phyloP scores from a whole-genome alignment of 2,329 filamentous ascomycete genomes.

The Cadophora sp. region DNA sequence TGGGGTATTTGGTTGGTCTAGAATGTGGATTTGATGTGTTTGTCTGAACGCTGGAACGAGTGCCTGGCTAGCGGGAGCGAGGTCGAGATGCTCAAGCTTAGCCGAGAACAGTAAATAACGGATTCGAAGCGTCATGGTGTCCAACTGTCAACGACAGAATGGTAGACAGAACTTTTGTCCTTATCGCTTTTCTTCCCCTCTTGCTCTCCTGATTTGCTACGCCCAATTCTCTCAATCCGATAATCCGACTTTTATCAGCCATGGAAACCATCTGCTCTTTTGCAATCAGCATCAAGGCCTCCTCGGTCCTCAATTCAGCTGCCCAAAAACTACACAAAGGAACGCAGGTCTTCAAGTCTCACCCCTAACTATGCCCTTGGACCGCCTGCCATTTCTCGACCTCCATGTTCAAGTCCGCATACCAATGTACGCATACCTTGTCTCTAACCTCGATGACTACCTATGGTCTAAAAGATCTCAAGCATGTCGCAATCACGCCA shows the following conservation, averaged over 20 bases:
- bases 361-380: neutral
- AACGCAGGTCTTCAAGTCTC: neutral
- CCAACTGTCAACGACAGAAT: too few relatives aligned
- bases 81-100: neutral
- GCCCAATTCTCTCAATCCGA: too few relatives aligned
- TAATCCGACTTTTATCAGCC: too few relatives aligned
- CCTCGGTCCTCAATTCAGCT: too few relatives aligned
- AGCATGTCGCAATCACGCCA: neutral
- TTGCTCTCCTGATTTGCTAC: too few relatives aligned
- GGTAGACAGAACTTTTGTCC: too few relatives aligned
- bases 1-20: neutral
- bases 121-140: neutral
- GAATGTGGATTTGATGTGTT: neutral
- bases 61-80: neutral
- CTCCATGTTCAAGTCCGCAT: neutral
- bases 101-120: neutral
- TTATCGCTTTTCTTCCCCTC: too few relatives aligned
- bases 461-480: neutral
- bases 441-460: neutral
- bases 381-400: neutral
- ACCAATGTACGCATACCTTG: neutral
- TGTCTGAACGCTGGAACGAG: neutral
- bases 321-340: neutral
- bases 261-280: too few relatives aligned
- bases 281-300: too few relatives aligned